Conservation (phyloP, 2,329 filamentous ascomycete genomes). For the Aspergillus tamarii region DNA sequence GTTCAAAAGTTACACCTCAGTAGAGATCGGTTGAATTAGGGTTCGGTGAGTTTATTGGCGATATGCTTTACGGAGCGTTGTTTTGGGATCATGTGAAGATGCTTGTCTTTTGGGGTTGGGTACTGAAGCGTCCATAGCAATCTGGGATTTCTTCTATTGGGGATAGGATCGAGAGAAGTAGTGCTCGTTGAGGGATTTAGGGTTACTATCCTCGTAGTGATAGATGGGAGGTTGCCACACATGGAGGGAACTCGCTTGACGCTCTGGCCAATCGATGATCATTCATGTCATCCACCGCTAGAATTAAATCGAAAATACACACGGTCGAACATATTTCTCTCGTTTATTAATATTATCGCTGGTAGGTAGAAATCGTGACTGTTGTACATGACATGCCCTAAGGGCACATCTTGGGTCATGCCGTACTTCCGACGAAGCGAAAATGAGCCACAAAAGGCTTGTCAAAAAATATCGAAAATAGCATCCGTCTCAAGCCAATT, state of each 20-base stretch:
- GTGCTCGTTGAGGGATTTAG: background rate
- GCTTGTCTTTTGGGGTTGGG: background rate
- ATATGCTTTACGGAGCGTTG: background rate
- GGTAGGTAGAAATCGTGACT: background rate
- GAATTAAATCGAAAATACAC: background rate
- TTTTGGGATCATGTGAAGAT: background rate
- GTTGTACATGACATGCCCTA: background rate
- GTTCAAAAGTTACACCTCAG: background rate
- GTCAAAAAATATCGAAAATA: background rate
- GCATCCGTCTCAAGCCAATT: conserved; percentile 14
- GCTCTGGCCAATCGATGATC: background rate
- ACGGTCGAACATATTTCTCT: background rate
- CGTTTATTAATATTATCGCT: background rate
- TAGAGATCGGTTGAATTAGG: background rate
- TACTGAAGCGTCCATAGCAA: background rate
- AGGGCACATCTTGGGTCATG: background rate
- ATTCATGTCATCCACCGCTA: background rate
- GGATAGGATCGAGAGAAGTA: background rate
- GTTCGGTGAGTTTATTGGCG: background rate
- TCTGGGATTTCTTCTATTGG: background rate
- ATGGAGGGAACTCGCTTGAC: background rate
- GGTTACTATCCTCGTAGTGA: background rate
- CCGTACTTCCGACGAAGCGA: background rate
- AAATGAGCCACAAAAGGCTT: background rate
- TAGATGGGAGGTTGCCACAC: background rate